phyloP scores from a whole-genome alignment of 495 filamentous ascomycete genomes.

The Penicillium ochrochloron region DNA sequence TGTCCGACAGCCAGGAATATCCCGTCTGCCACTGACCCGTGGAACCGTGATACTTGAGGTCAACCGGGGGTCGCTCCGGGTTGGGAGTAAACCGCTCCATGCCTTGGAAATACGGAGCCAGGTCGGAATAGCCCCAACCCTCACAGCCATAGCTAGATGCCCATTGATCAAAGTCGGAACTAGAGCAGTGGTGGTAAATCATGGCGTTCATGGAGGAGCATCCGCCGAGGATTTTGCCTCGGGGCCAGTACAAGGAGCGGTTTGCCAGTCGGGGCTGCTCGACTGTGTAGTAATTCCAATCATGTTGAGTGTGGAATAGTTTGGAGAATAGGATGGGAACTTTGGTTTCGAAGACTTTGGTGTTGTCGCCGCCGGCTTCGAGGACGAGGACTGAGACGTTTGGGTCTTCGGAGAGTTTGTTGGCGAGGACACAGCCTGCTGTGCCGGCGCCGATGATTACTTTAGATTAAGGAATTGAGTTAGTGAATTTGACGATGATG shows the following conservation, averaged over 20 bases:
- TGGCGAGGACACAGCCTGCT: conserved; percentile 54
- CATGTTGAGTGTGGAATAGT: conserved; percentile 28
- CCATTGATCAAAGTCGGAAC: conserved; percentile 32
- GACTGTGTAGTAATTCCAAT: conserved; percentile 32
- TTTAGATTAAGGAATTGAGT: background rate
- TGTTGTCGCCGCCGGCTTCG: conserved; percentile 49
- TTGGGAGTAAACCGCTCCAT: conserved; percentile 32
- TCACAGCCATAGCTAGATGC: conserved; percentile 22
- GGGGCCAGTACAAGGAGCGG: conserved; percentile 29
- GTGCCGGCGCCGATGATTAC: conserved; percentile 45
- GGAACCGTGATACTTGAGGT: conserved; percentile 20
- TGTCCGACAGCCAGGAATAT: conserved; percentile 30
- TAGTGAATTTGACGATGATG: no score
- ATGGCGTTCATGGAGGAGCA: conserved; percentile 29
- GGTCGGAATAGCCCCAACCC: conserved; percentile 26
- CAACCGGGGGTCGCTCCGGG: conserved; percentile 21
- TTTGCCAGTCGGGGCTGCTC: conserved; percentile 27
- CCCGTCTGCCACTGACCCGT: conserved; percentile 24
- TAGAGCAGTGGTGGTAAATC: conserved; percentile 31
- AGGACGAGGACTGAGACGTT: conserved; percentile 50
- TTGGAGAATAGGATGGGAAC: conserved; percentile 29
- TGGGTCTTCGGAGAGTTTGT: conserved; percentile 52
- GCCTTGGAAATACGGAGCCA: conserved; percentile 21
- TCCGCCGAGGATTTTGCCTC: conserved; percentile 27
- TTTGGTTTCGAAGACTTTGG: conserved; percentile 31